Evolutionary conservation across 176 grass and related monocot genomes (phyloP).

Genomic region (Hyparrhenia diplandra): DNA sequence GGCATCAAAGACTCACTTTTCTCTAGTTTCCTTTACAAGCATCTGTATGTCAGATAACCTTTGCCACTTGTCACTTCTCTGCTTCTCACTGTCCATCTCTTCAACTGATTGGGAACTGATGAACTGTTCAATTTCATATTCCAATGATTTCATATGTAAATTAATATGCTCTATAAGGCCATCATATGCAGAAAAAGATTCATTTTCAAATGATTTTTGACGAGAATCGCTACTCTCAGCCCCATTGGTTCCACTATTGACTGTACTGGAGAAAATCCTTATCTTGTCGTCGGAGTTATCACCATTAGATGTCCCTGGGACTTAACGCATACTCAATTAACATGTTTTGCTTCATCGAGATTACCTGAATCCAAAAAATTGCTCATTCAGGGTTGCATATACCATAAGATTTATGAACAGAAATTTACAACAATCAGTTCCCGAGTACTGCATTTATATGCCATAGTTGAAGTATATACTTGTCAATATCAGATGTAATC

Average conservation of each 20-base stretch:
- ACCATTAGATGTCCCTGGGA: conserved; percentile 17
- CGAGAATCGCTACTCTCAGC: not conserved
- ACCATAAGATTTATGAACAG: not conserved
- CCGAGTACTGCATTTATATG: not conserved
- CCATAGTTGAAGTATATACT: not conserved
- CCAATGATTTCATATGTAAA: conserved; percentile 52
- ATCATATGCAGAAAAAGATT: conserved; percentile 27
- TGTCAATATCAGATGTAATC: not conserved
- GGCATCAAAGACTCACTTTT: conserved; percentile 50
- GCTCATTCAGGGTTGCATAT: not conserved
- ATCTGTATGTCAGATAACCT: conserved; percentile 59
- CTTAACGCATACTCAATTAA: conserved; percentile 63
- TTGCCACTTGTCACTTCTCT: conserved; percentile 29
- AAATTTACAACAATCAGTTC: not conserved
- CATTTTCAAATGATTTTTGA: conserved; percentile 16
- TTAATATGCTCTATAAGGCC: conserved; percentile 60
- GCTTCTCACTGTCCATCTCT: conserved; percentile 31
- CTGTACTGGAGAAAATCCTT: conserved; percentile 37
- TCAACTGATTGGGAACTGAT: conserved; percentile 31
- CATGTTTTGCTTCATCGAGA: conserved; percentile 84
- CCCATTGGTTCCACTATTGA: conserved; percentile 5
- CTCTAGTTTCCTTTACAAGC: conserved; percentile 69
- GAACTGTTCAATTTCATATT: conserved; percentile 64
- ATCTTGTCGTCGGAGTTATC: conserved; percentile 30
- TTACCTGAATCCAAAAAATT: conserved; percentile 59